phyloP scores from a whole-genome alignment of 2,329 filamentous ascomycete genomes.

The Trichoderma sp. region DNA sequence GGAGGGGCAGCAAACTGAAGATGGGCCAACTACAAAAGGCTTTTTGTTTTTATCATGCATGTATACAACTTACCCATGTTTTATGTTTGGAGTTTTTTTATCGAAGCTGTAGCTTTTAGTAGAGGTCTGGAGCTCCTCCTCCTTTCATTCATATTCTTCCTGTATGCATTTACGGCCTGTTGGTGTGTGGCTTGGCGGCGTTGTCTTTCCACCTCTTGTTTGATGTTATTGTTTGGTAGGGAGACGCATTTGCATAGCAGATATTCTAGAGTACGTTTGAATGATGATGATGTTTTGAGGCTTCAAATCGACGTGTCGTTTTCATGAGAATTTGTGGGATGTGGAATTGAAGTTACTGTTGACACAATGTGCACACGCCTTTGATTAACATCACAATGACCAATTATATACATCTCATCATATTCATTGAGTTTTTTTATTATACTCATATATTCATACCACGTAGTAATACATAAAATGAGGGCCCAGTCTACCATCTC shows the following conservation, averaged over 20 bases:
- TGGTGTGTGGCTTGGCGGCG: background rate
- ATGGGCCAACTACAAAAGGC: background rate
- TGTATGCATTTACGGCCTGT: background rate
- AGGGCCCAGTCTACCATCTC: background rate
- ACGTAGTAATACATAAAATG: background rate
- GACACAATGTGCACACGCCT: too few species aligned
- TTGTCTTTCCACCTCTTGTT: background rate
- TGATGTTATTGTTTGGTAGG: background rate
- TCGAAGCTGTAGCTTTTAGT: background rate
- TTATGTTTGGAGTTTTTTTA: background rate
- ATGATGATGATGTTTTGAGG: conserved; percentile 11
- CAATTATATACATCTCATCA: background rate
- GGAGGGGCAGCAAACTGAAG: background rate
- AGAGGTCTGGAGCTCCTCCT: background rate
- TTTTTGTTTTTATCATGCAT: background rate
- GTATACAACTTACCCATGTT: background rate
- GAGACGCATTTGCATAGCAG: conserved; percentile 3
- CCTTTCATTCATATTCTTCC: background rate
- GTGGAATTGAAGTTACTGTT: background rate
- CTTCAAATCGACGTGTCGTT: background rate
- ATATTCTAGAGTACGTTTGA: conserved; percentile 5
- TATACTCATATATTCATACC: background rate
- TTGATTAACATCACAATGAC: too few species aligned
- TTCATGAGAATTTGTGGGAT: background rate
- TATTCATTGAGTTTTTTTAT: background rate